phyloP scores from a whole-genome alignment of 345 rosid genomes.

The Durio zibethinus region DNA sequence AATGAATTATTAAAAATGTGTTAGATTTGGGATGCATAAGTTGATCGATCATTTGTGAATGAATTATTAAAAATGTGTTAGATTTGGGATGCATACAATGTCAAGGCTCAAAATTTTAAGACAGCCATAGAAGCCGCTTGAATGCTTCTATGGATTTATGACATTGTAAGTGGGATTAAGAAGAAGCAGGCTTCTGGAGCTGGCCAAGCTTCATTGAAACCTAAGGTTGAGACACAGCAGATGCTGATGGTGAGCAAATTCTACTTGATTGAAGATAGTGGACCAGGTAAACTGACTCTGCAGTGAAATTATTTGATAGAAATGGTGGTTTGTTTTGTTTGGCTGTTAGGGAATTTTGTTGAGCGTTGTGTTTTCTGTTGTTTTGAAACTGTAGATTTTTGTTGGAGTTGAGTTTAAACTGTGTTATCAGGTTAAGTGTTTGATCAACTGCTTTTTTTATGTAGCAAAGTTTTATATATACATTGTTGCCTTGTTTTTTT shows the following conservation, averaged over 20 bases:
- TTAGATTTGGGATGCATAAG: conserved; percentile 85
- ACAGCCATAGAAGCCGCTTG: conserved; percentile 93
- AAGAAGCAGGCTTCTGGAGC: conserved; percentile 90
- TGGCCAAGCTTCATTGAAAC: conserved; percentile 46
- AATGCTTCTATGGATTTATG: conserved; percentile 92
- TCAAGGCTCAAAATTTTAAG: conserved; percentile 90
- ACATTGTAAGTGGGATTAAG: conserved; percentile 97
- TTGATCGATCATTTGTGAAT: background rate
- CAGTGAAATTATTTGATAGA: background rate
- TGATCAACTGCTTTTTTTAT: no score
- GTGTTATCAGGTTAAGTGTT: background rate
- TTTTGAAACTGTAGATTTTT: background rate
- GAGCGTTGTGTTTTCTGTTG: background rate
- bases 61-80: conserved; percentile 8
- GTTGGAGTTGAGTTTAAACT: background rate
- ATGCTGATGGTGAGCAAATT: conserved; percentile 89
- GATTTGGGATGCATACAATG: conserved; percentile 98
- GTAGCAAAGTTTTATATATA: no score
- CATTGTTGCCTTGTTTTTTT: no score
- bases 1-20: background rate
- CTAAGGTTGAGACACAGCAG: conserved; percentile 82
- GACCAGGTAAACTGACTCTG: background rate
- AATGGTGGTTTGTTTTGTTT: conserved; percentile 5
- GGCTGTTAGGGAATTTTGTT: background rate
- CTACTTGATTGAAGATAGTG: conserved; percentile 57